phyloP scores from a whole-genome alignment of 441 rosid species.

The Croton laevigatus region DNA sequence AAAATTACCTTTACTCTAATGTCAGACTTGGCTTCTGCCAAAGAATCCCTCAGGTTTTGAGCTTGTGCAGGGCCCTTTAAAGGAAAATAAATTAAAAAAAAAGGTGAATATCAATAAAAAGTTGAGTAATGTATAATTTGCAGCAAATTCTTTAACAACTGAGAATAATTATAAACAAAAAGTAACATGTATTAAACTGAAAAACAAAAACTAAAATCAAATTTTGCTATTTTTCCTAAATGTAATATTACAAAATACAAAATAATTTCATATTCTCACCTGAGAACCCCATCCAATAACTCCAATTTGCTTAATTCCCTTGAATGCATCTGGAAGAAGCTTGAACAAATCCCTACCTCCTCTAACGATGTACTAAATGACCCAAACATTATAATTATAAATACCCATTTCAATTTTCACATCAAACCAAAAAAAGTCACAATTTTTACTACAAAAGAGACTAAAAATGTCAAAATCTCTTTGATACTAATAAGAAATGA shows the following conservation, averaged over 20 bases:
- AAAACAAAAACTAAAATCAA: too few relatives aligned
- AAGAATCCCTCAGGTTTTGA: conserved; percentile 88
- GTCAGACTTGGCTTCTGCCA: conserved; percentile 76
- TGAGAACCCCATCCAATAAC: conserved; percentile 97
- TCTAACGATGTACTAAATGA: conserved; percentile 45
- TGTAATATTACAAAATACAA: too few relatives aligned
- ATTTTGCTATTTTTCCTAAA: too few relatives aligned
- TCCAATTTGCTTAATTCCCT: conserved; percentile 89
- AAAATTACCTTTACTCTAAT: conserved; percentile 61
- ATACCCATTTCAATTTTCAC: neutral
- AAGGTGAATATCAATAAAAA: neutral
- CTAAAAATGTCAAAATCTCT: neutral
- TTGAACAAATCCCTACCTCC: conserved; percentile 90
- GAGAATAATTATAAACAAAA: neutral
- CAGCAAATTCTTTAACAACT: neutral
- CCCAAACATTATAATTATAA: neutral
- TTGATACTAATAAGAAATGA: too few relatives aligned
- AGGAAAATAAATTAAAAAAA: neutral
- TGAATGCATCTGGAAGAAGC: conserved; percentile 73
- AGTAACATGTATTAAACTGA: too few relatives aligned
- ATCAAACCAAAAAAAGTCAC: neutral
- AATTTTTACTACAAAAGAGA: neutral
- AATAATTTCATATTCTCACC: conserved; percentile 27
- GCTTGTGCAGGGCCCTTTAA: conserved; percentile 91
- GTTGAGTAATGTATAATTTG: neutral